Evolutionary conservation across 1,139 yeast genomes (phyloP).

Genomic region (Saccharomyces hybrid): DNA sequence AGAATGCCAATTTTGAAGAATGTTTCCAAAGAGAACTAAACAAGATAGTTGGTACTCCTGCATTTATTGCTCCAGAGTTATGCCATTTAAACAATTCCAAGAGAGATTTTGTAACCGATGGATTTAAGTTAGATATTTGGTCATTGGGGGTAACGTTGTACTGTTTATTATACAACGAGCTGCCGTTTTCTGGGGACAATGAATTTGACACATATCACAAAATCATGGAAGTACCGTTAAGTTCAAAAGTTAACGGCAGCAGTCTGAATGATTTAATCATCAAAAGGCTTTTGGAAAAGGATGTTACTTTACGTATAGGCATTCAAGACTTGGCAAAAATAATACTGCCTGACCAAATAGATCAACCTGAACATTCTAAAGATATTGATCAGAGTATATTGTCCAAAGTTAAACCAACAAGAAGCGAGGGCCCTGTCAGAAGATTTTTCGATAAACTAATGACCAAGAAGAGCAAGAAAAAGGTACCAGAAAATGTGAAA

Average conservation of each 20-base stretch:
- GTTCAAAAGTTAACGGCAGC: constrained; percentile 6
- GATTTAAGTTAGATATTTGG: constrained; percentile 57
- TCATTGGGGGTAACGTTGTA: constrained; percentile 55
- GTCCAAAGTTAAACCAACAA: not conserved
- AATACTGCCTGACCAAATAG: not conserved
- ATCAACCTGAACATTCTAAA: no score
- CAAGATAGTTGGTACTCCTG: constrained; percentile 58
- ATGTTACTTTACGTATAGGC: constrained; percentile 14
- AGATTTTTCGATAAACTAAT: constrained; percentile 4
- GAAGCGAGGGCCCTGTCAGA: constrained; percentile 4
- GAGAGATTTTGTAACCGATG: constrained; percentile 33
- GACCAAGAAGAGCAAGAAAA: constrained; percentile 2
- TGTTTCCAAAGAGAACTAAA: constrained; percentile 25
- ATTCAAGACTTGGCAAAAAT: constrained; percentile 9
- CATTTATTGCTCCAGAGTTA: constrained; percentile 65
- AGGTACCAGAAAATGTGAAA: not conserved
- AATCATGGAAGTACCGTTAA: constrained; percentile 13
- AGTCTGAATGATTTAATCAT: constrained; percentile 14
- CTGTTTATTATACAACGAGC: constrained; percentile 47
- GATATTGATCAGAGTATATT: not conserved
- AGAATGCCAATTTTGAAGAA: constrained; percentile 7
- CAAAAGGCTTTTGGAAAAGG: constrained; percentile 14
- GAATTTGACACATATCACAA: constrained; percentile 42
- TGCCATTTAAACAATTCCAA: constrained; percentile 37
- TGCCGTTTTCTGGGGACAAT: constrained; percentile 59